Conservation (phyloP, 768 basidiomycete species). For the Coprinellus micaceus region DNA sequence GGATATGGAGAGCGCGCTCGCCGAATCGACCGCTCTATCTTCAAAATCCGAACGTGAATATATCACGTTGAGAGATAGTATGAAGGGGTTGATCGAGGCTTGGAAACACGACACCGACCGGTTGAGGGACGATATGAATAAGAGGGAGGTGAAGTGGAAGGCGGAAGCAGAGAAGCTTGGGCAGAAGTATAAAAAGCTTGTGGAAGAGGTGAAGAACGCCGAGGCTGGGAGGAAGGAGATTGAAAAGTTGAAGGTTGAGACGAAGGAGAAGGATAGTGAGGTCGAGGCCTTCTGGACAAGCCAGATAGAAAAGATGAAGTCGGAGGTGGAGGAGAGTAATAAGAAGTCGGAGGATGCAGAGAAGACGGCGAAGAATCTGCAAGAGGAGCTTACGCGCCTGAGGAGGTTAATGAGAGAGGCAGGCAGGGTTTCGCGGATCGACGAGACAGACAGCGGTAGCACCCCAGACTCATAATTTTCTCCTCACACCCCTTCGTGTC, state of each 20-base stretch:
- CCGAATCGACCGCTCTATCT: constrained; percentile 72
- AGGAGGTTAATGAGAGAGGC: constrained; percentile 57
- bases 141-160: constrained; percentile 65
- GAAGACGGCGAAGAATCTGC: constrained; percentile 57
- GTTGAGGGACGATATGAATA: constrained; percentile 70
- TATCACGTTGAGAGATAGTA: constrained; percentile 68
- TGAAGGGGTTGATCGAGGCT: constrained; percentile 66
- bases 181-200: constrained; percentile 63
- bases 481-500: background rate
- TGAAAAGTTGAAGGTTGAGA: constrained; percentile 47
- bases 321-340: constrained; percentile 49
- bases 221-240: constrained; percentile 43
- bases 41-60: constrained; percentile 85
- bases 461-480: constrained; percentile 1
- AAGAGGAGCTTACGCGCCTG: constrained; percentile 63
- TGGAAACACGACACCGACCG: constrained; percentile 74
- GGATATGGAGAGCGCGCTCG: constrained; percentile 73
- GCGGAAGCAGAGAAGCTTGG: constrained; percentile 65
- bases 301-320: constrained; percentile 52
- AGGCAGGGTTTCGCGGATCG: background rate
- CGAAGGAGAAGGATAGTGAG: constrained; percentile 46
- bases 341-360: constrained; percentile 54
- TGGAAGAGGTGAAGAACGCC: constrained; percentile 59
- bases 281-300: constrained; percentile 59
- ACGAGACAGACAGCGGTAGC: background rate